A percentile compares a stretch with the other conserved stretches of the same genome.
Evolutionary conservation across 345 rosid species (phyloP).

Genomic region (Euphorbia tirucalli): DNA sequence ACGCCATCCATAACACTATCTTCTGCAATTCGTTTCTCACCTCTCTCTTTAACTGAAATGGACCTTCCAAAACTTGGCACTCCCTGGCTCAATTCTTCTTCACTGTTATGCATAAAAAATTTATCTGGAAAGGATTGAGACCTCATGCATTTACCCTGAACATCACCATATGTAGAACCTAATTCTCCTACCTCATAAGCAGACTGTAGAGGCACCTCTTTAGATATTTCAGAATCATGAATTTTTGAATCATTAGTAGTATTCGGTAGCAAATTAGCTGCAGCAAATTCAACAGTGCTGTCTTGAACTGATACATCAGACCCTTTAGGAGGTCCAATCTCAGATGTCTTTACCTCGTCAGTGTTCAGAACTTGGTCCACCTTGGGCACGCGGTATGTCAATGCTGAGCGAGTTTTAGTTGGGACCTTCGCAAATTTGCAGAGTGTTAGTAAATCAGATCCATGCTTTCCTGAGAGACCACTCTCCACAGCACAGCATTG

Average conservation of each 20-base stretch:
- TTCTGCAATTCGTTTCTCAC: conserved; percentile 62
- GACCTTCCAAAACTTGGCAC: conserved; percentile 46
- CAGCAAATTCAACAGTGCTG: conserved; percentile 33
- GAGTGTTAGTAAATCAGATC: conserved; percentile 54
- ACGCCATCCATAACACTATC: conserved; percentile 45
- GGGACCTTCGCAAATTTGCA: conserved; percentile 85
- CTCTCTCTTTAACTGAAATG: conserved; percentile 54
- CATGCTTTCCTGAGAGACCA: conserved; percentile 39
- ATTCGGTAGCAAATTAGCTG: conserved; percentile 23
- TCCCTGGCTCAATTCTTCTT: conserved; percentile 39
- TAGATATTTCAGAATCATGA: conserved; percentile 38
- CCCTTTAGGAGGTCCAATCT: conserved; percentile 32
- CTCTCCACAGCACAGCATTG: conserved; percentile 30
- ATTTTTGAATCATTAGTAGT: conserved; percentile 31
- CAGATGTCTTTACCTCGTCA: conserved; percentile 41
- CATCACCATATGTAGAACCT: conserved; percentile 34
- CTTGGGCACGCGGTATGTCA: conserved; percentile 44
- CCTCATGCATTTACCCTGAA: conserved; percentile 45
- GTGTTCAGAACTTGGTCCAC: conserved; percentile 34
- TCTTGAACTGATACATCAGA: conserved; percentile 36
- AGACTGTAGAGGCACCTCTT: conserved; percentile 25
- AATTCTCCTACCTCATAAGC: conserved; percentile 36
- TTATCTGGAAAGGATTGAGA: conserved; percentile 61
- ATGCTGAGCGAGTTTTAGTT: conserved; percentile 77
- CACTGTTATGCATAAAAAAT: conserved; percentile 39